phyloP scores from a whole-genome alignment of 306 rosid genomes.

The Gleditsia sinensis region DNA sequence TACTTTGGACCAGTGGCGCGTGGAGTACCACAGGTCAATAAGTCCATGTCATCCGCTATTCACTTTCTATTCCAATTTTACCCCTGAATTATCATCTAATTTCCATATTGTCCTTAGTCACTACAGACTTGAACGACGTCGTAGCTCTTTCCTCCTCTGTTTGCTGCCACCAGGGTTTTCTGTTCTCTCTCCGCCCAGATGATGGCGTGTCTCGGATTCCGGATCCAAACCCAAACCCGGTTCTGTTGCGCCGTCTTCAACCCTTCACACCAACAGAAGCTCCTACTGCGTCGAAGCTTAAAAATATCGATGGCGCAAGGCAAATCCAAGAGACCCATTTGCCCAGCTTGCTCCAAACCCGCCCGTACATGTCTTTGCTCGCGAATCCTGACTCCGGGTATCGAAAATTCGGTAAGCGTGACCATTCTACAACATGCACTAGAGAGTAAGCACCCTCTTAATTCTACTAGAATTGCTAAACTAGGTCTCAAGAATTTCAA shows the following conservation, averaged over 20 bases:
- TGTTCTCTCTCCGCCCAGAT: background rate
- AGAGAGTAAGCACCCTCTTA: slow-evolving; percentile 81
- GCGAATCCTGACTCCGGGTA: slow-evolving; percentile 49
- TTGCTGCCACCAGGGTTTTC: no score
- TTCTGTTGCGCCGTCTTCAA: background rate
- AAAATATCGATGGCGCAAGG: slow-evolving; percentile 47
- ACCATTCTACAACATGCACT: slow-evolving; percentile 76
- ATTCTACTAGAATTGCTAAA: slow-evolving; percentile 78
- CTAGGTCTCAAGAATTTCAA: slow-evolving; percentile 71
- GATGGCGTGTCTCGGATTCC: slow-evolving; percentile 31
- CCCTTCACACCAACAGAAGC: slow-evolving; percentile 3
- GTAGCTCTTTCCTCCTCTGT: background rate
- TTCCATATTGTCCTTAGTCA: background rate
- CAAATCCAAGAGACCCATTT: slow-evolving; percentile 61
- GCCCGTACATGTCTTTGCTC: slow-evolving; percentile 71
- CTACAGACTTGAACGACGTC: slow-evolving; percentile 12
- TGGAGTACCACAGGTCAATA: slow-evolving; percentile 34
- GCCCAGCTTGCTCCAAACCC: slow-evolving; percentile 83
- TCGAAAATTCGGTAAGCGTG: slow-evolving; percentile 66
- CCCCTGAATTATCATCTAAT: background rate
- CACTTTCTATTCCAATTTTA: background rate
- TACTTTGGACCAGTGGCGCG: slow-evolving; percentile 37
- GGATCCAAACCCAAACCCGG: slow-evolving; percentile 20
- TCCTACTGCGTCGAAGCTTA: slow-evolving; percentile 28
- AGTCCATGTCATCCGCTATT: background rate